phyloP scores from a whole-genome alignment of 2,329 filamentous ascomycete species.

The Cercospora beticola region DNA sequence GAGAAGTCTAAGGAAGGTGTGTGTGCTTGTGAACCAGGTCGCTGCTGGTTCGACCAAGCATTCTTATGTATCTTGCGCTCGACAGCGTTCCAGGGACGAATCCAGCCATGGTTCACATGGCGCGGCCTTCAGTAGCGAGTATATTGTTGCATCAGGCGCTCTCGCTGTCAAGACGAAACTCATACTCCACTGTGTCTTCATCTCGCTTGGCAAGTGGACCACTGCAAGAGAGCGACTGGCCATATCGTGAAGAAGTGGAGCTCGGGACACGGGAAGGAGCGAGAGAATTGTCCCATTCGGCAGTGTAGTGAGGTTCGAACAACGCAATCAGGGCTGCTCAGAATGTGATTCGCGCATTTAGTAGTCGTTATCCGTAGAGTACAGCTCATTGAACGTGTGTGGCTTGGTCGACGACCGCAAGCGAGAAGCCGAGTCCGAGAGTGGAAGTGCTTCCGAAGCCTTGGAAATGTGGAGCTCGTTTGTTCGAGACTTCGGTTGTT shows the following conservation, averaged over 20 bases:
- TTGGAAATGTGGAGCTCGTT: neutral
- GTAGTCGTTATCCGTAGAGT: neutral
- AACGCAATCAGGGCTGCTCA: neutral
- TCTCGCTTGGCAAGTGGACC: conserved; percentile 10
- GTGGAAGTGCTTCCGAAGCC: neutral
- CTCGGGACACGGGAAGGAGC: neutral
- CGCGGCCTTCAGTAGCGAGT: neutral
- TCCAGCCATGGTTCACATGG: neutral
- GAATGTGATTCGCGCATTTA: neutral
- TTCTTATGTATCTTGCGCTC: neutral
- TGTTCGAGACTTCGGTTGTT: conserved; percentile 1
- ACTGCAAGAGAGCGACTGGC: neutral
- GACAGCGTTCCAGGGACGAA: neutral
- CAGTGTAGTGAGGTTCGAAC: neutral
- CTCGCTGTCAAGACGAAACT: conserved; percentile 7
- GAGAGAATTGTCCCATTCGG: neutral
- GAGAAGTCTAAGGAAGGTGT: neutral
- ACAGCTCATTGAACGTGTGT: neutral
- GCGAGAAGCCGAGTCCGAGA: neutral
- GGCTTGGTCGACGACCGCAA: neutral
- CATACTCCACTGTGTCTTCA: neutral
- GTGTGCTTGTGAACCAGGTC: neutral
- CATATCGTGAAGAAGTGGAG: neutral
- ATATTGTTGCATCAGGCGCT: neutral
- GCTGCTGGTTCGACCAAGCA: neutral